Conservation (phyloP, 257 asterid genomes). For the Paraleonurus japonicus region DNA sequence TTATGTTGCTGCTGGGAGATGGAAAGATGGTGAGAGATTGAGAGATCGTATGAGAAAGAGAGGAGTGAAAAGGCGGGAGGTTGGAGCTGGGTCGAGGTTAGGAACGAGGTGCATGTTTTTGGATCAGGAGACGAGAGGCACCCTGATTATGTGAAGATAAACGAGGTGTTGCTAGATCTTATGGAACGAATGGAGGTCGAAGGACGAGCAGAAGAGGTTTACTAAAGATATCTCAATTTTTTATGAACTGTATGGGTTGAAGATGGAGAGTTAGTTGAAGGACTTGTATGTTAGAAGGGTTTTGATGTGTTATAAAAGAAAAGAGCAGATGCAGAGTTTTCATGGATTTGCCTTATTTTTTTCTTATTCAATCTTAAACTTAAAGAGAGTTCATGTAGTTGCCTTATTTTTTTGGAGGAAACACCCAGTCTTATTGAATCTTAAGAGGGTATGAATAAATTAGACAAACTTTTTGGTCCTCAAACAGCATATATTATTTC, state of each 20-base stretch:
- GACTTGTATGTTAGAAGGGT: too few species aligned
- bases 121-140: conserved; percentile 68
- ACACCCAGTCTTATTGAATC: too few species aligned
- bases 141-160: conserved; percentile 50
- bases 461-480: background rate
- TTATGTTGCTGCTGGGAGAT: conserved; percentile 68
- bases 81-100: conserved; percentile 86
- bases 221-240: too few species aligned
- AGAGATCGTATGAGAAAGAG: conserved; percentile 57
- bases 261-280: too few species aligned
- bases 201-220: conserved; percentile 14
- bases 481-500: background rate
- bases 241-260: too few species aligned
- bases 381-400: background rate
- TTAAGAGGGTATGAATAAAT: background rate
- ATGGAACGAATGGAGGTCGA: conserved; percentile 47
- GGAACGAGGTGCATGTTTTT: conserved; percentile 61
- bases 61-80: conserved; percentile 66
- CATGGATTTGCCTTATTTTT: too few species aligned
- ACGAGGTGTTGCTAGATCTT: conserved; percentile 43
- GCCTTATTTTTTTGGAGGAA: background rate
- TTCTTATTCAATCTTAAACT: too few species aligned
- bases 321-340: too few species aligned
- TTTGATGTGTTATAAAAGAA: too few species aligned
- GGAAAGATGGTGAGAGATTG: conserved; percentile 69